A percentile compares a stretch with the other conserved stretches of the same genome.
Evolutionary conservation across 2,329 filamentous ascomycete genomes (phyloP).

Genomic region (Graphiopsis chlorocephala): DNA sequence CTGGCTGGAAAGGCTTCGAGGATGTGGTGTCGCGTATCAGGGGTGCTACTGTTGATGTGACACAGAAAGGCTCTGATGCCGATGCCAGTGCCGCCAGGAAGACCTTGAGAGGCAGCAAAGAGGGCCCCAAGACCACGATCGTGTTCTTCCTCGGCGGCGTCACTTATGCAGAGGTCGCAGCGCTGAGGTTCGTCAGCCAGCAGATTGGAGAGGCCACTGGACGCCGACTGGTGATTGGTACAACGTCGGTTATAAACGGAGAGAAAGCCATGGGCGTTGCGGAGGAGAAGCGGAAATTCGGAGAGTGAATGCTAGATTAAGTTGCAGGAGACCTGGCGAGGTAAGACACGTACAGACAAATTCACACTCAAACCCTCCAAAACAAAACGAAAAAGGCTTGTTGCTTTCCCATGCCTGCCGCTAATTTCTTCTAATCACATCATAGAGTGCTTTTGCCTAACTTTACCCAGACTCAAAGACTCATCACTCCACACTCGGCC

Average conservation of each 20-base stretch:
- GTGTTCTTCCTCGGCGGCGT: constrained; percentile 98
- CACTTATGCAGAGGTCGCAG: constrained; percentile 93
- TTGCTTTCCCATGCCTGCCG: not conserved
- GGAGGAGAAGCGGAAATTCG: constrained; percentile 33
- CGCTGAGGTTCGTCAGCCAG: constrained; percentile 82
- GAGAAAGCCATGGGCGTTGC: constrained; percentile 78
- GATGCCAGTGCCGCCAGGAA: constrained; percentile 76
- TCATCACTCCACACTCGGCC: not conserved
- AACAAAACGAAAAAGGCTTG: not conserved
- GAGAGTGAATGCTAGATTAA: constrained; percentile 16
- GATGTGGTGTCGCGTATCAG: constrained; percentile 84
- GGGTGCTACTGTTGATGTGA: constrained; percentile 85
- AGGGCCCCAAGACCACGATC: constrained; percentile 70
- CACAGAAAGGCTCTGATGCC: constrained; percentile 90
- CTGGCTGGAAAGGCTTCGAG: constrained; percentile 88
- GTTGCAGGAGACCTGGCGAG: not conserved
- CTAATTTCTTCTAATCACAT: not conserved
- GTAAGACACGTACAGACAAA: not conserved
- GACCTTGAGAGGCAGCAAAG: constrained; percentile 69
- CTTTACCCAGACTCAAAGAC: not conserved
- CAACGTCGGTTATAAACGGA: constrained; percentile 87
- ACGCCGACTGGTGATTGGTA: constrained; percentile 84
- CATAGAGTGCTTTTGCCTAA: not conserved
- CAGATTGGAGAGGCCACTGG: constrained; percentile 62
- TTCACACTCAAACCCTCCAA: not conserved